Conservation (phyloP, 768 basidiomycete species). For the Russula dissimulans region DNA sequence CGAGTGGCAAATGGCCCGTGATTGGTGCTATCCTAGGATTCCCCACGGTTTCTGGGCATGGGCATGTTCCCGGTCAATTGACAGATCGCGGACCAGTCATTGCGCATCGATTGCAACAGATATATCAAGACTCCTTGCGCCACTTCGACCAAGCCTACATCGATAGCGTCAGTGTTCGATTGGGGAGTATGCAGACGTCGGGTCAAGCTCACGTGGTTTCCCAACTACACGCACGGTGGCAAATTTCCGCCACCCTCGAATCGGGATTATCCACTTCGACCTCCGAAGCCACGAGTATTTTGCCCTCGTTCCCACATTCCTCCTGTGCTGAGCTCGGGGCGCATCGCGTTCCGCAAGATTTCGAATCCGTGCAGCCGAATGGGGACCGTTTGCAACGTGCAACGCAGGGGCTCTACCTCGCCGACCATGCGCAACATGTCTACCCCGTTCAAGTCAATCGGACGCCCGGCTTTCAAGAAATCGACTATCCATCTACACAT, state of each 20-base stretch:
- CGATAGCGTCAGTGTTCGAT: background rate
- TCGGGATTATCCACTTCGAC: background rate
- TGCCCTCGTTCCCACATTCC: background rate
- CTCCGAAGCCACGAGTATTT: background rate
- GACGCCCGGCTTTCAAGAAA: background rate
- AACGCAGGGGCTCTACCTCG: background rate
- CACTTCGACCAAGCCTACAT: constrained; percentile 5
- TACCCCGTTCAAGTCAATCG: background rate
- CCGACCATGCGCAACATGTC: background rate
- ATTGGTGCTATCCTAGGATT: constrained; percentile 6
- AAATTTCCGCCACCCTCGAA: background rate
- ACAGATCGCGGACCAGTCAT: background rate
- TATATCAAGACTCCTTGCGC: constrained; percentile 2
- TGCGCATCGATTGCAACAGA: constrained; percentile 6
- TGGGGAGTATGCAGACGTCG: background rate
- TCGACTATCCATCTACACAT: background rate
- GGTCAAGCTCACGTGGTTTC: background rate
- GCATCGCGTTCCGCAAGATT: background rate
- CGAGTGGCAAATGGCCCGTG: constrained; percentile 5
- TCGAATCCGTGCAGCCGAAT: background rate
- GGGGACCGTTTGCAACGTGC: background rate
- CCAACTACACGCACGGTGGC: background rate
- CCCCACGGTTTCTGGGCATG: background rate
- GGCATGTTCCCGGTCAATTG: background rate
- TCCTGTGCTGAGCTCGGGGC: background rate